Percentiles rank a stretch among this genome's conserved stretches.
Evolutionary conservation across 2,329 filamentous ascomycete genomes (phyloP).

Genomic region (Hypoxylon sp.): DNA sequence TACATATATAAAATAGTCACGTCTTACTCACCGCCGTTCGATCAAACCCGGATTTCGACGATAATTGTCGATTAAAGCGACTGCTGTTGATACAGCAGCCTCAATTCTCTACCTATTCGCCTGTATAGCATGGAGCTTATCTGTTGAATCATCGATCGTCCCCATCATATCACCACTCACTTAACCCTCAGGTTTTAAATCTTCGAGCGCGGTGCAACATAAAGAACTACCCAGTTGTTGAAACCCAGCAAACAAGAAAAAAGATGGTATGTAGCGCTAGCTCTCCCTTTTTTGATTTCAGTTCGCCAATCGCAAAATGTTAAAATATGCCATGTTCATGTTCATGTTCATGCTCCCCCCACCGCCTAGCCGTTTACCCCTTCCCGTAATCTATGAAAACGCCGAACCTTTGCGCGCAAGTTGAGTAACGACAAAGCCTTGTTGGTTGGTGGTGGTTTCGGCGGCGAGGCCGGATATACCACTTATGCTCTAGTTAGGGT

Average conservation of each 20-base stretch:
- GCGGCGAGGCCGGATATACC: background rate
- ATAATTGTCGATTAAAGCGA: too few relatives aligned
- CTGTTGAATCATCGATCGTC: too few relatives aligned
- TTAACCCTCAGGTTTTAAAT: background rate
- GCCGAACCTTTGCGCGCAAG: conserved; percentile 56
- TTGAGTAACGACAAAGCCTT: conserved; percentile 55
- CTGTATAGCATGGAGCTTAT: too few relatives aligned
- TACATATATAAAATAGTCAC: too few relatives aligned
- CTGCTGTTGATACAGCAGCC: too few relatives aligned
- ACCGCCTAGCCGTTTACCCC: conserved; percentile 24
- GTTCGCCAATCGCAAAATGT: conserved; percentile 20
- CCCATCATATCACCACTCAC: background rate
- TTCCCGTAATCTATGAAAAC: conserved; percentile 48
- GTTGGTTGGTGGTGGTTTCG: conserved; percentile 38
- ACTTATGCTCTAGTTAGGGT: background rate
- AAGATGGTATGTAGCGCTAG: conserved; percentile 11
- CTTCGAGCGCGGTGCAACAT: background rate
- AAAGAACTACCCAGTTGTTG: conserved; percentile 35
- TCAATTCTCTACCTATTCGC: too few relatives aligned
- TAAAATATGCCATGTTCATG: background rate
- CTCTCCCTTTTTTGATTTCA: conserved; percentile 20
- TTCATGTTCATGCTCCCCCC: too few relatives aligned
- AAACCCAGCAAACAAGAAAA: conserved; percentile 39
- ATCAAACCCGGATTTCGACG: too few relatives aligned
- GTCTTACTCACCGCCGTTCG: too few relatives aligned